phyloP scores from a whole-genome alignment of 2,329 filamentous ascomycete species.

The Stachybotrys echinatus region DNA sequence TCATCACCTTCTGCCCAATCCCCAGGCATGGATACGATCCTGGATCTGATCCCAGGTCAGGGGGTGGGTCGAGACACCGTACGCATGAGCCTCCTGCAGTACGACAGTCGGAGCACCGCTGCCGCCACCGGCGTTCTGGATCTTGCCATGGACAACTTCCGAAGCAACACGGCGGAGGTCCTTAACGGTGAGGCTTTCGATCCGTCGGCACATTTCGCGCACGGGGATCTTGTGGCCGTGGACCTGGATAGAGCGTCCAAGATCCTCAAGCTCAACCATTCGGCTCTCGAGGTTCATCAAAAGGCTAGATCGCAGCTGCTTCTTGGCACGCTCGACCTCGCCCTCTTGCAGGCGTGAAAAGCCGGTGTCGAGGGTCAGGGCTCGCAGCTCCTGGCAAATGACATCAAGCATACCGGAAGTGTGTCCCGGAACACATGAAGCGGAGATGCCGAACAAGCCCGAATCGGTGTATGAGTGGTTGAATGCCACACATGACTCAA shows the following conservation, averaged over 20 bases:
- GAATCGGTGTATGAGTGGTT: conserved; percentile 97
- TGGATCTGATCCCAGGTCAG: conserved; percentile 88
- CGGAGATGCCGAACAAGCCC: conserved; percentile 89
- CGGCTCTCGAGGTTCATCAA: conserved; percentile 97
- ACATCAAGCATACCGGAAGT: conserved; percentile 85
- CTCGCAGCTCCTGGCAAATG: conserved; percentile 84
- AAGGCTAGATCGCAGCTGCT: conserved; percentile 83
- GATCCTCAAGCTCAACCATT: conserved; percentile 96
- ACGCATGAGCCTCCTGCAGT: conserved; percentile 80
- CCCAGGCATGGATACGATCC: conserved; percentile 77
- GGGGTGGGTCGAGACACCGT: conserved; percentile 60
- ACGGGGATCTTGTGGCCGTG: conserved; percentile 90
- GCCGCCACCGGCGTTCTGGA: conserved; percentile 69
- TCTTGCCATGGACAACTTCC: conserved; percentile 70
- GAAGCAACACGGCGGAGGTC: conserved; percentile 80
- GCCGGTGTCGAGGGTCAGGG: conserved; percentile 70
- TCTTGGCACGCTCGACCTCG: conserved; percentile 92
- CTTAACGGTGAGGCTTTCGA: conserved; percentile 72
- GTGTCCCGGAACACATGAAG: conserved; percentile 73
- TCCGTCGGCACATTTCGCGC: conserved; percentile 84
- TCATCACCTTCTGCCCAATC: conserved; percentile 58
- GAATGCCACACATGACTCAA: conserved; percentile 92
- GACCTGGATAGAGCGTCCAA: conserved; percentile 94
- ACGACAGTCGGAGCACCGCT: conserved; percentile 92
- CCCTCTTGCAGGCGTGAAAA: conserved; percentile 64